phyloP scores from a whole-genome alignment of 2,329 filamentous ascomycete genomes.

The Phialocephala sp. region DNA sequence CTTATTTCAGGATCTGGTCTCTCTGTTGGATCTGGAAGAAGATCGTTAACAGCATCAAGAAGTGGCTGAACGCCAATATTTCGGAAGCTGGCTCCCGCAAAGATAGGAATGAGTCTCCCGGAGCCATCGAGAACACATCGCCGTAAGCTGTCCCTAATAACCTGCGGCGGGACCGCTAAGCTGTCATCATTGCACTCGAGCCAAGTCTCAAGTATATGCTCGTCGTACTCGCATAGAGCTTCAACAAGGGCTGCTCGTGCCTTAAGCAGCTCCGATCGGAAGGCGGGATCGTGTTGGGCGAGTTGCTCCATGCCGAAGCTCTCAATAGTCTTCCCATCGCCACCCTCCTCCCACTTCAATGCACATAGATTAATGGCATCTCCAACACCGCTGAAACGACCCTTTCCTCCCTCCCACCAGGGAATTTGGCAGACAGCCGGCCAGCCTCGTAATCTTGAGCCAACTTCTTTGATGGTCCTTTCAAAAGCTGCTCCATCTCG shows the following conservation, averaged over 20 bases:
- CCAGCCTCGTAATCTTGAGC: slow-evolving; percentile 78
- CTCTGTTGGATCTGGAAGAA: slow-evolving; percentile 83
- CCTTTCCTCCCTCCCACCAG: slow-evolving; percentile 80
- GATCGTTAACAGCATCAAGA: slow-evolving; percentile 85
- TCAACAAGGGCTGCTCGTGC: slow-evolving; percentile 83
- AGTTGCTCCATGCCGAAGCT: slow-evolving; percentile 61
- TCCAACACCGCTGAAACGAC: slow-evolving; percentile 80
- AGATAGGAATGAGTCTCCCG: slow-evolving; percentile 81
- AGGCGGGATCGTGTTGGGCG: slow-evolving; percentile 51
- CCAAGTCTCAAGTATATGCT: slow-evolving; percentile 83
- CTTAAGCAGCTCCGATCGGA: slow-evolving; percentile 71
- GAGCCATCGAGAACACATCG: slow-evolving; percentile 70
- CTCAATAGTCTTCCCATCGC: slow-evolving; percentile 67
- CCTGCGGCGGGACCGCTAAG: slow-evolving; percentile 65
- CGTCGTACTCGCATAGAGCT: slow-evolving; percentile 85
- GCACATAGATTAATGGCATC: slow-evolving; percentile 80
- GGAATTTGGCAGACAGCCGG: slow-evolving; percentile 94
- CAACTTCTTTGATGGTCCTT: slow-evolving; percentile 84
- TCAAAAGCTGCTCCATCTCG: slow-evolving; percentile 83
- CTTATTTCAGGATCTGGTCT: slow-evolving; percentile 80
- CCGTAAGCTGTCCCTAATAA: slow-evolving; percentile 77
- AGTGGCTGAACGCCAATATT: slow-evolving; percentile 95
- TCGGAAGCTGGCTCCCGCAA: slow-evolving; percentile 89
- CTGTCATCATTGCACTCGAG: slow-evolving; percentile 78
- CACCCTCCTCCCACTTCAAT: slow-evolving; percentile 72